These are phyloP conservation scores for Toxoplasma gondii DNA, from an alignment of 169 alveolate genomes.

Conservation along the genomic window DNA sequence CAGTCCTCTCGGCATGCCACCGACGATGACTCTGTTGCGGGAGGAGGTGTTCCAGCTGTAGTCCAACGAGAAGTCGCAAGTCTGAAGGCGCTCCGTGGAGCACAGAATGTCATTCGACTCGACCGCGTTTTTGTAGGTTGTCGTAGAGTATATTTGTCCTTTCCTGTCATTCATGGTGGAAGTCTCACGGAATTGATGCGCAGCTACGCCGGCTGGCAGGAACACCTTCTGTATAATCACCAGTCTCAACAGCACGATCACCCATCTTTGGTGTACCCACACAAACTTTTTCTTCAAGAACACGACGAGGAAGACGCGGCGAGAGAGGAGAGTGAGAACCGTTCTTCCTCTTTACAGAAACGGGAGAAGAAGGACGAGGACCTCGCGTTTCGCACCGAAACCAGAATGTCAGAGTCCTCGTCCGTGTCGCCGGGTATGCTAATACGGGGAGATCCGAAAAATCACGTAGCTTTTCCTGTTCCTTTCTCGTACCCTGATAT, in stretches of 20 bases:
- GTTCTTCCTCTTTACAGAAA: not conserved
- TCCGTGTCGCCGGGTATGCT: not conserved
- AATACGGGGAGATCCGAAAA: not conserved
- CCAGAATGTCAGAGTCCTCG: not conserved
- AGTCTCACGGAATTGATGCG: slow-evolving; percentile 48
- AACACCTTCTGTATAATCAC: not conserved
- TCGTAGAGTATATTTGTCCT: slow-evolving; percentile 51
- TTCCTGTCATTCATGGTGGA: slow-evolving; percentile 63
- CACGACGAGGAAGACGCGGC: not conserved
- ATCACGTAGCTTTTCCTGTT: not conserved
- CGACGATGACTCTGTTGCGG: not conserved
- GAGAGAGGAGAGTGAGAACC: not conserved
- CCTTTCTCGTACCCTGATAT: slow-evolving; percentile 9
- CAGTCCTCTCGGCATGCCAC: slow-evolving; percentile 11
- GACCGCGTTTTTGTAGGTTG: slow-evolving; percentile 48
- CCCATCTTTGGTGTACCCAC: not conserved
- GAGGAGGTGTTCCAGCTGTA: slow-evolving; percentile 47
- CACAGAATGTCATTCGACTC: slow-evolving; percentile 41
- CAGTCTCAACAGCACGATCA: not conserved
- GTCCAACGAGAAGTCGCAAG: slow-evolving; percentile 55
- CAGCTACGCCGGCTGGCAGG: slow-evolving; percentile 41
- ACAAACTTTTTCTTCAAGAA: not conserved
- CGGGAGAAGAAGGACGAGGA: slow-evolving; percentile 16
- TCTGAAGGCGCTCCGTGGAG: not conserved
- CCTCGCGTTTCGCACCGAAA: not conserved